Evolutionary conservation across 2,329 filamentous ascomycete species (phyloP), one percentile per base, ranked within the genome.

Genomic region (Coleophoma eucalyptorum): DNA sequence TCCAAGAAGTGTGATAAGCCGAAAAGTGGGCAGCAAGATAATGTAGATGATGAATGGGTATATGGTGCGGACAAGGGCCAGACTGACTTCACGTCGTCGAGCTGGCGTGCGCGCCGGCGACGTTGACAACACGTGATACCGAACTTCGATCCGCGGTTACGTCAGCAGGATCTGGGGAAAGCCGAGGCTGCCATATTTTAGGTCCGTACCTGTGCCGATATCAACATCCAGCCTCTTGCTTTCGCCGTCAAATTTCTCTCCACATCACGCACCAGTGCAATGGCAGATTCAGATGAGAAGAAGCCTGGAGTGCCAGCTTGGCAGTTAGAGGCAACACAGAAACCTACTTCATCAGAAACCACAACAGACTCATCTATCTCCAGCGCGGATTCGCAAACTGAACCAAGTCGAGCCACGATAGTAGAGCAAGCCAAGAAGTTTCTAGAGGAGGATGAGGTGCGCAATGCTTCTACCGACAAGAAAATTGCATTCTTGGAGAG

Each of bases 401-500:
- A 35, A 45, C 38, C 51, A 43, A 56, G 40, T 48, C 59, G 62
- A 34, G 56, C 55, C 34, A 50, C 58, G 41, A 65, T 78, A 12
- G 62, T 89, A 34, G 82, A 90, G 15, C 82, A 90, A 63, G 90
- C 91, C 26, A 77, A 79, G 41, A 80, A 76, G 48, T 97, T 96
- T 64, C 78, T 97, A 4, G 75, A 88, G 46, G 86, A 95, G 53
- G 83, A 88, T 7, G 75, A 78, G 18, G 88, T 96, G 51, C 82
- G 79, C 52, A 73, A 86, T 67, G 83, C 86, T 33, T 76, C 86
- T 0, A 76, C 77, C 42, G 86, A 89, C 50, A 85, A 83, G 68
- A 96, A 96, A 72, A 74, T 80, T 18, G 79, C 80, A 7, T 96
- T 96, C 59, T 72, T 97, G 1, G 78, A 84, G 62, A 81, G 81